Conservation (phyloP, 2,329 filamentous ascomycete species). For the Alternaria ethzedia region DNA sequence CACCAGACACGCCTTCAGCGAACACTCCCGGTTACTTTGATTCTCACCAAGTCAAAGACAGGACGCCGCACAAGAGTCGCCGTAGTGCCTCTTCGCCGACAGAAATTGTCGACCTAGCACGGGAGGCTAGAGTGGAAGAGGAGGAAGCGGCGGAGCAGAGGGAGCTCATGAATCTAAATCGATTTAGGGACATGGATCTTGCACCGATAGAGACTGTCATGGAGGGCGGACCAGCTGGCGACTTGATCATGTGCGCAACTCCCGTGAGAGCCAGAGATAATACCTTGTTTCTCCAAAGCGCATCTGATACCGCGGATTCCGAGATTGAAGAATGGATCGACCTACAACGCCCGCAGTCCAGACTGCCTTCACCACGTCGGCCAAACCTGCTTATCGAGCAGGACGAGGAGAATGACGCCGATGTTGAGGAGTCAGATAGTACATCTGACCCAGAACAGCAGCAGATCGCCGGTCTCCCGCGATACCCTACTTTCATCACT, state of each 20-base stretch:
- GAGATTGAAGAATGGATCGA: neutral
- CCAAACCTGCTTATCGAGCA: neutral
- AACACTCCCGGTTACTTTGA: slow-evolving; percentile 28
- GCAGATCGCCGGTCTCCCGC: slow-evolving; percentile 9
- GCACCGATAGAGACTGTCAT: slow-evolving; percentile 28
- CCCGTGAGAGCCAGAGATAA: neutral
- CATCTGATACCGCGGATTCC: neutral
- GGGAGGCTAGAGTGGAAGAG: slow-evolving; percentile 14
- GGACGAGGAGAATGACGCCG: slow-evolving; percentile 1
- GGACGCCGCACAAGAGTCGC: slow-evolving; percentile 18
- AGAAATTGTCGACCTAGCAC: slow-evolving; percentile 24
- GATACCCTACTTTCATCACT: slow-evolving; percentile 32
- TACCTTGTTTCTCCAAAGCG: neutral
- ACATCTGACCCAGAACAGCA: neutral
- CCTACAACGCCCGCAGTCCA: neutral
- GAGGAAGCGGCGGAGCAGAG: slow-evolving; percentile 8
- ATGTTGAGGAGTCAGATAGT: neutral
- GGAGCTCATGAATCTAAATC: slow-evolving; percentile 8
- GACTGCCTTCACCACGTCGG: neutral
- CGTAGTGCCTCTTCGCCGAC: slow-evolving; percentile 30
- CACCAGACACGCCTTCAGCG: slow-evolving; percentile 22
- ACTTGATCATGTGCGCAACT: slow-evolving; percentile 21
- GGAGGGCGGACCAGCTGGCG: slow-evolving; percentile 14
- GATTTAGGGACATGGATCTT: slow-evolving; percentile 29
- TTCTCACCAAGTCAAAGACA: slow-evolving; percentile 17